A percentile compares a stretch with the other conserved stretches of the same genome.
Conservation (phyloP, 345 rosid species). For the Carallia pectinifolia region DNA sequence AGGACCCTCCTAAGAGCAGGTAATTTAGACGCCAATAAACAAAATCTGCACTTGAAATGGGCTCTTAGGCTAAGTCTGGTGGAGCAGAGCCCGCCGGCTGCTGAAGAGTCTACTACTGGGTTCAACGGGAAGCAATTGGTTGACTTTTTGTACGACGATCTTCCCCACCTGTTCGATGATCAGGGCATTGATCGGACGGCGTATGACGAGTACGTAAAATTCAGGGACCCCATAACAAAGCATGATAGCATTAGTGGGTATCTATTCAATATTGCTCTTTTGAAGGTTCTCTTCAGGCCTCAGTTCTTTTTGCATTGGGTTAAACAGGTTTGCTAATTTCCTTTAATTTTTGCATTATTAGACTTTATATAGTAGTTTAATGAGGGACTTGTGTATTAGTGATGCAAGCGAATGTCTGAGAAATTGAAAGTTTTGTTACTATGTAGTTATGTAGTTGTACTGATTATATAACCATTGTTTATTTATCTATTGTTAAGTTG, state of each 20-base stretch:
- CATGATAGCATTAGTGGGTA: conserved; percentile 66
- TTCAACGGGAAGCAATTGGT: conserved; percentile 54
- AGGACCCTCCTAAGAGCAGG: background rate
- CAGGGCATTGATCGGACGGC: conserved; percentile 79
- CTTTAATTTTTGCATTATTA: background rate
- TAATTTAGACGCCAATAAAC: conserved; percentile 2
- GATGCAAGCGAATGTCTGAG: background rate
- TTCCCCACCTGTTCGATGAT: conserved; percentile 83
- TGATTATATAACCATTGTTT: no score
- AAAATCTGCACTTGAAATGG: conserved; percentile 30
- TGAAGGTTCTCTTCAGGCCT: conserved; percentile 68
- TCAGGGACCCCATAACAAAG: conserved; percentile 86
- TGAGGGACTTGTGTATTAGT: background rate
- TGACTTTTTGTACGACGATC: conserved; percentile 62
- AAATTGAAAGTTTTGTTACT: no score
- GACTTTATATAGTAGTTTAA: background rate
- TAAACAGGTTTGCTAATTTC: conserved; percentile 58
- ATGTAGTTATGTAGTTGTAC: no score
- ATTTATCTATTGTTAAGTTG: no score
- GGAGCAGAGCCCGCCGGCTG: conserved; percentile 35
- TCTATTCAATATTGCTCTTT: conserved; percentile 63
- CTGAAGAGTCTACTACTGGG: conserved; percentile 26
- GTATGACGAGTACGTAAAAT: conserved; percentile 70
- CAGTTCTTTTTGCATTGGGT: conserved; percentile 66
- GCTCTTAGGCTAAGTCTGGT: conserved; percentile 42